Evolutionary conservation across 148 eudicot species (phyloP).

Genomic region (Fagopyrum tataricum): DNA sequence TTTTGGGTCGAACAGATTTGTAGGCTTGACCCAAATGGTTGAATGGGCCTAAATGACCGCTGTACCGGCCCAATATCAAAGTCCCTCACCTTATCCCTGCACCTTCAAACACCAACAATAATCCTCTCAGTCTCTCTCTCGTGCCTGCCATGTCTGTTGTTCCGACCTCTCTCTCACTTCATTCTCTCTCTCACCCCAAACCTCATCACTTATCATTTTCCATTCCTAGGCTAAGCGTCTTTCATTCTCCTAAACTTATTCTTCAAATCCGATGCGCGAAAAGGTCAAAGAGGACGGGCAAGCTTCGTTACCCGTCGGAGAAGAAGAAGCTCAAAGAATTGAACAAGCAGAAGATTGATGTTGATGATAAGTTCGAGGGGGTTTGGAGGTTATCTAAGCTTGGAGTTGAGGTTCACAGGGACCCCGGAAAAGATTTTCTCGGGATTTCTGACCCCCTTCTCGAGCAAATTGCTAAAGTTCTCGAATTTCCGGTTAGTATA

Average conservation of each 20-base stretch:
- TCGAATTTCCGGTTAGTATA: slow-evolving; percentile 75
- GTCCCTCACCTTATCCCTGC: slow-evolving; percentile 9
- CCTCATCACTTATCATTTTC: background rate
- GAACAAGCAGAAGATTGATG: slow-evolving; percentile 30
- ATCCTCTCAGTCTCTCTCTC: slow-evolving; percentile 20
- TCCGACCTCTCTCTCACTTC: slow-evolving; percentile 17
- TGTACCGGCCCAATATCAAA: background rate
- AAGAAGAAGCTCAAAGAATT: slow-evolving; percentile 52
- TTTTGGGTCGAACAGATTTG: background rate
- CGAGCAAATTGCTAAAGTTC: slow-evolving; percentile 80
- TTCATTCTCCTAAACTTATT: background rate
- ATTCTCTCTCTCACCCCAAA: slow-evolving; percentile 2
- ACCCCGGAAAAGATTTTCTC: slow-evolving; percentile 88
- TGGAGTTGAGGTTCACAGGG: slow-evolving; percentile 46
- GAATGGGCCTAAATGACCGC: background rate
- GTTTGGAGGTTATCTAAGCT: slow-evolving; percentile 79
- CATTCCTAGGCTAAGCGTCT: background rate
- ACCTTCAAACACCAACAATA: background rate
- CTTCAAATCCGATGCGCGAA: slow-evolving; percentile 46
- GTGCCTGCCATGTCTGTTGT: slow-evolving; percentile 19
- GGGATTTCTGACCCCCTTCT: slow-evolving; percentile 62
- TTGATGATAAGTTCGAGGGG: slow-evolving; percentile 43
- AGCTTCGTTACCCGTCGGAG: slow-evolving; percentile 88
- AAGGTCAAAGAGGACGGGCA: slow-evolving; percentile 60
- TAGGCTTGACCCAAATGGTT: background rate